phyloP scores from a whole-genome alignment of 371 early-diverging fungal species.

The Lichtheimia hyalospora region DNA sequence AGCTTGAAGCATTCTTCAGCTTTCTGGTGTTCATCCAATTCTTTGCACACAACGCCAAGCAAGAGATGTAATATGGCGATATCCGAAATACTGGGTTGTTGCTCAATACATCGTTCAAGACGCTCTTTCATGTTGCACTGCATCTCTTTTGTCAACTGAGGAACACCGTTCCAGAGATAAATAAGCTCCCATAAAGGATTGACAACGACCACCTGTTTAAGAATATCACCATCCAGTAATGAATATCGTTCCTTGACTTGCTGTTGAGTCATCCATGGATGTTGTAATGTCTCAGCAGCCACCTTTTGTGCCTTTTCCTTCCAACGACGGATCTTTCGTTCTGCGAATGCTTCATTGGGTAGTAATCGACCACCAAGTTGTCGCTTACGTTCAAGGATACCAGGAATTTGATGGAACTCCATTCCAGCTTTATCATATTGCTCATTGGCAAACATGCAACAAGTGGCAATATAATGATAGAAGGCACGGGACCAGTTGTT shows the following conservation, averaged over 20 bases:
- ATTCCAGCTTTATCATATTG: slow-evolving; percentile 49
- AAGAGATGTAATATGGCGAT: slow-evolving; percentile 30
- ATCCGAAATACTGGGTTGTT: slow-evolving; percentile 11
- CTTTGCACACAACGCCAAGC: slow-evolving; percentile 37
- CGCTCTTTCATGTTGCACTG: slow-evolving; percentile 28
- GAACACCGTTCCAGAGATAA: slow-evolving; percentile 51
- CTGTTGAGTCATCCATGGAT: slow-evolving; percentile 10
- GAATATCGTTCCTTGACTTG: slow-evolving; percentile 13
- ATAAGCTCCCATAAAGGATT: slow-evolving; percentile 51
- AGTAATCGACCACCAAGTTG: slow-evolving; percentile 33
- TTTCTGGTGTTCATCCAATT: slow-evolving; percentile 28
- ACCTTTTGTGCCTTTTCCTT: slow-evolving; percentile 17
- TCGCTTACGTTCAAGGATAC: slow-evolving; percentile 32
- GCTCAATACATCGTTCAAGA: slow-evolving; percentile 3
- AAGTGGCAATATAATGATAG: slow-evolving; percentile 54
- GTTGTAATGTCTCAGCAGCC: slow-evolving; percentile 3
- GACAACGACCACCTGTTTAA: slow-evolving; percentile 32
- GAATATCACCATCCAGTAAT: slow-evolving; percentile 23
- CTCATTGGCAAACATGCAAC: slow-evolving; percentile 53
- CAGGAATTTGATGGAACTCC: slow-evolving; percentile 44
- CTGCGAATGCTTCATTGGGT: slow-evolving; percentile 49
- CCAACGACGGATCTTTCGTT: slow-evolving; percentile 45
- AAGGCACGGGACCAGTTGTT: slow-evolving; percentile 55
- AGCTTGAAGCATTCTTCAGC: slow-evolving; percentile 30
- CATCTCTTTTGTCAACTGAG: slow-evolving; percentile 29